Percentiles rank a stretch among this genome's conserved stretches.
Conservation (phyloP, 179 eudicot species). For the Camellia oleifera region DNA sequence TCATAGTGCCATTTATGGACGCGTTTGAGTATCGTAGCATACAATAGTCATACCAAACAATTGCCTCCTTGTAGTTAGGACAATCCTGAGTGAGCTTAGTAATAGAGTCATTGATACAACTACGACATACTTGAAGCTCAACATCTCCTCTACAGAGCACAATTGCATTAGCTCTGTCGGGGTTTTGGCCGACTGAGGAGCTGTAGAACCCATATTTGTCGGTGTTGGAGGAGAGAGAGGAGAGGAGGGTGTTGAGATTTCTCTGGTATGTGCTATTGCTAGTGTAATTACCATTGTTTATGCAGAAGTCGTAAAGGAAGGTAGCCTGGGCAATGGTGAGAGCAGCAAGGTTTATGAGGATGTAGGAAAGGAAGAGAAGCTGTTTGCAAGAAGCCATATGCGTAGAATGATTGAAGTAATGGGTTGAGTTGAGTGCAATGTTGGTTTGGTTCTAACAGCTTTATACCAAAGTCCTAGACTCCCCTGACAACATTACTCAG, state of each 20-base stretch:
- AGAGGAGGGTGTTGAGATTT: constrained; percentile 34
- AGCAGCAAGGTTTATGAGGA: not conserved
- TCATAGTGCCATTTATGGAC: not conserved
- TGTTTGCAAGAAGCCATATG: not conserved
- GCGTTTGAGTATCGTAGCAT: constrained; percentile 23
- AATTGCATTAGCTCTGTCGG: not conserved
- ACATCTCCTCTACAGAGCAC: constrained; percentile 49
- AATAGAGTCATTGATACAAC: constrained; percentile 20
- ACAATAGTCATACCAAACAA: constrained; percentile 17
- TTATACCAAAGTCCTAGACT: too few relatives aligned
- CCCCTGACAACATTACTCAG: too few relatives aligned
- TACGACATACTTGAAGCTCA: constrained; percentile 16
- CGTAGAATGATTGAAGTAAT: too few relatives aligned
- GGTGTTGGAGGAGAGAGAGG: constrained; percentile 21
- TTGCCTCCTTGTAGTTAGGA: constrained; percentile 18
- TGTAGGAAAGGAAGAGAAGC: not conserved
- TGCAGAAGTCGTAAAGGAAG: not conserved
- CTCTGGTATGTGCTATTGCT: constrained; percentile 19
- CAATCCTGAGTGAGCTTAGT: constrained; percentile 13
- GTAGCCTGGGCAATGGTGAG: constrained; percentile 1
- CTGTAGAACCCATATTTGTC: constrained; percentile 13
- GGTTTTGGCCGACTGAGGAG: not conserved
- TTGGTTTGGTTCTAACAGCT: too few relatives aligned
- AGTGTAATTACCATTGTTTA: constrained; percentile 13
- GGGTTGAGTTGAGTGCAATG: too few relatives aligned